Base-by-base conservation (phyloP, 1,284 basidiomycete genomes). In the Pascua sp. region DNA sequence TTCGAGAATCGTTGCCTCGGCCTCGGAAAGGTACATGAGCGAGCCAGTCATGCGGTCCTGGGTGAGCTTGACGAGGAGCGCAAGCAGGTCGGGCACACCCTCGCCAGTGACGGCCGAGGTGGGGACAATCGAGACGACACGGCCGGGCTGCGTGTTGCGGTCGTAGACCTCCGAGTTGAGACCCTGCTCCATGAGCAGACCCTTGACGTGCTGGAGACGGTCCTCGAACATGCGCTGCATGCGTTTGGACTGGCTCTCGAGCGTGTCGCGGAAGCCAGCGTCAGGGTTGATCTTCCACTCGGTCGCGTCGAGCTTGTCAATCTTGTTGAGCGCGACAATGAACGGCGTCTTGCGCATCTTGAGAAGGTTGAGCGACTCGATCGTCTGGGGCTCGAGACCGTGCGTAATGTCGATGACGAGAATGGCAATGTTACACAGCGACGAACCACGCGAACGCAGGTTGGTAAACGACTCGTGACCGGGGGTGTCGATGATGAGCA, bases 381-480 rank as follows among this genome's bases (percentile, higher is more conserved):
- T 81, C 0, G 96, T 99, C 80, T 98, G 96, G 38, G 86, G 92
- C 79, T 98, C 96, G 55, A 99, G 84, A 58, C 95, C 95, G 79
- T 99, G 96, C 86, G 97, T 97, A 75, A 99, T 97, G 82, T 98
- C 96, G 47, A 99, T 94, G 55, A 99, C 96, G 48, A 99, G 84
- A 67, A 99, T 92, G 63, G 96, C 96, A 67, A 99, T 99, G 80
- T 99, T 98, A 81, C 96, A 98, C 37, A 99, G 83, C 17, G 94
- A 98, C 64, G 91, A 94, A 73, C 96, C 96, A 78, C 96, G 89
- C 36, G 90, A 88, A 56, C 96, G 91, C 73, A 98, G 78, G 77
- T 99, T 99, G 18, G 93, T 94, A 83, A 99, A 99, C 8, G 94
- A 98, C 80, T 98, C 96, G 86, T 99, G 96, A 62, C 96, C 96